Percentiles rank a stretch among this genome's conserved stretches.
Evolutionary conservation across 2,329 filamentous ascomycete species (phyloP).

Genomic region (Colletotrichum navitas): DNA sequence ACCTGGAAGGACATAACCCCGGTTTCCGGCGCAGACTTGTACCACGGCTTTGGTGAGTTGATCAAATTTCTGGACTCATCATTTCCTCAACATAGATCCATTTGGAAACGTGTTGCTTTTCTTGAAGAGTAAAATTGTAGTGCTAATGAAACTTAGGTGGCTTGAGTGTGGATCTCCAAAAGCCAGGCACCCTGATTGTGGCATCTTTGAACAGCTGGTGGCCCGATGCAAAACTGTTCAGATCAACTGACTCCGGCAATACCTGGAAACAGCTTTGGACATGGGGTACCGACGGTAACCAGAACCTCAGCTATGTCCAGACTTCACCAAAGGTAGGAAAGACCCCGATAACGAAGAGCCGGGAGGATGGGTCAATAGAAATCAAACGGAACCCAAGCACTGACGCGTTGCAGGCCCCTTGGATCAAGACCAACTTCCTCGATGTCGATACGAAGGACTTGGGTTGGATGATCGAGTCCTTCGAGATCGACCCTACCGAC

Average conservation of each 20-base stretch:
- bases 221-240: constrained; percentile 68
- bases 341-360: too few species aligned
- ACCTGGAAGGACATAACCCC: constrained; percentile 71
- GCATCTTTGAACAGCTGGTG: constrained; percentile 71
- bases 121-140: accelerated
- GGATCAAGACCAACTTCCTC: constrained; percentile 65
- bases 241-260: constrained; percentile 66
- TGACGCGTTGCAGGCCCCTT: constrained; percentile 55
- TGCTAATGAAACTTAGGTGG: constrained; percentile 48
- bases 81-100: accelerated
- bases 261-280: constrained; percentile 68
- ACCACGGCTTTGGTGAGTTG: constrained; percentile 64
- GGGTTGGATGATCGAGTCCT: constrained; percentile 72
- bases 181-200: constrained; percentile 68
- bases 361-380: too few species aligned
- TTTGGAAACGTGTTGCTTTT: not conserved
- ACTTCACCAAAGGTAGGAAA: constrained; percentile 54
- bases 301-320: constrained; percentile 61
- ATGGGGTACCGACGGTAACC: constrained; percentile 60
- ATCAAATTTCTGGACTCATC: accelerated
- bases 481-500: constrained; percentile 70
- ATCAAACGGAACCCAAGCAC: not conserved
- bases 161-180: constrained; percentile 64
- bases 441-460: constrained; percentile 62
- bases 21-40: constrained; percentile 57